These are phyloP conservation scores for Coccomyxa sp. DNA, from an alignment of 139 green algal species.

Conservation along the genomic window DNA sequence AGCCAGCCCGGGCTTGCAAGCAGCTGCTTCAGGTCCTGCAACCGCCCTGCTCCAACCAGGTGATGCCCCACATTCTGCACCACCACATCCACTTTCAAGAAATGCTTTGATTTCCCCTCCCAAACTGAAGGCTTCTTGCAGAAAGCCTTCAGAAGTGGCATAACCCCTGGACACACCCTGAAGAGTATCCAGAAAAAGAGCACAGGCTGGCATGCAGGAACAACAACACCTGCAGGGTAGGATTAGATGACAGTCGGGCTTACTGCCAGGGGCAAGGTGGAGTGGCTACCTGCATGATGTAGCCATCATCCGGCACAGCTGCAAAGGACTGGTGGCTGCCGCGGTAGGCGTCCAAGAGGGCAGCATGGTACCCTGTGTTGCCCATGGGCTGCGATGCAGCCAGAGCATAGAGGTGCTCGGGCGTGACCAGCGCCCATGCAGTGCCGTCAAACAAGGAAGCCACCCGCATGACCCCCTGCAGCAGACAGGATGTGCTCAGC, in stretches of 20 bases:
- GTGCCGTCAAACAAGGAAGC: constrained; percentile 30
- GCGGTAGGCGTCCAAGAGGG: constrained; percentile 10
- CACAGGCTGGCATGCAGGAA: no score
- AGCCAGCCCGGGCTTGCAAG: constrained; percentile 67
- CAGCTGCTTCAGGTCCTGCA: constrained; percentile 44
- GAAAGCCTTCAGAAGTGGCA: neutral
- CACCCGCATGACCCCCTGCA: constrained; percentile 30
- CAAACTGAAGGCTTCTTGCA: neutral
- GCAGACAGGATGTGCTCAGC: no score
- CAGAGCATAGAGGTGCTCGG: constrained; percentile 25
- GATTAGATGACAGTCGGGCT: no score
- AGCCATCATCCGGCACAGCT: constrained; percentile 58
- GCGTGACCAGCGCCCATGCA: constrained; percentile 42
- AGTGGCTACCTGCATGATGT: constrained; percentile 53
- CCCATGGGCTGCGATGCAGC: neutral
- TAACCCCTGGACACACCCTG: neutral
- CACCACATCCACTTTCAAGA: neutral
- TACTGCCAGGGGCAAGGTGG: neutral
- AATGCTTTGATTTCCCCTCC: no score
- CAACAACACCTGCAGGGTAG: no score
- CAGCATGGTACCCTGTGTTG: neutral
- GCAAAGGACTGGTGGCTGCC: neutral
- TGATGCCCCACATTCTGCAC: constrained; percentile 65
- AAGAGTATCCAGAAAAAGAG: neutral
- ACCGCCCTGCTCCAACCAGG: constrained; percentile 39